Evolutionary conservation across 202 grass and related monocot genomes (phyloP).

Genomic region (Digitaria exilis): DNA sequence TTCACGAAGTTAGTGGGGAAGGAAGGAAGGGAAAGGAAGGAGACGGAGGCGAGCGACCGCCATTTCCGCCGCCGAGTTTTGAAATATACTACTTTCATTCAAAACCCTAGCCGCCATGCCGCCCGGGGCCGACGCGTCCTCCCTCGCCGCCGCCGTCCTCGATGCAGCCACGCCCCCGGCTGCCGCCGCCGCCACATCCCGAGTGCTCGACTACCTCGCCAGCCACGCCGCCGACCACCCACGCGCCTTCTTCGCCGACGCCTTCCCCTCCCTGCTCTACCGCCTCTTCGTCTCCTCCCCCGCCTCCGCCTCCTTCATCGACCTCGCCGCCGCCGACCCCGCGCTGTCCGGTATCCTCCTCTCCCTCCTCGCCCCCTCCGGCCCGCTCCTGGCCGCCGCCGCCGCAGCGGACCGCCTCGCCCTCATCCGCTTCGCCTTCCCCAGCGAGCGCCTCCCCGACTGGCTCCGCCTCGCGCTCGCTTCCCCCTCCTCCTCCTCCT

Average conservation of each 20-base stretch:
- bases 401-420: conserved; percentile 54
- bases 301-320: conserved; percentile 64
- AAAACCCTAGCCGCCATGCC: conserved; percentile 46
- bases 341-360: conserved; percentile 47
- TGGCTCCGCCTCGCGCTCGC: conserved; percentile 65
- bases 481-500: conserved; percentile 5
- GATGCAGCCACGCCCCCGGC: conserved; percentile 41
- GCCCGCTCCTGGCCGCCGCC: conserved; percentile 66
- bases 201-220: conserved; percentile 53
- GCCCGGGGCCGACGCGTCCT: conserved; percentile 48
- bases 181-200: conserved; percentile 41
- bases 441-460: conserved; percentile 71
- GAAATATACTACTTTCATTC: no score
- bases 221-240: conserved; percentile 62
- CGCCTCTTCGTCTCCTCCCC: conserved; percentile 64
- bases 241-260: conserved; percentile 65
- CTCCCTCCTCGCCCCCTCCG: conserved; percentile 54
- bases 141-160: conserved; percentile 54
- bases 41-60: not conserved
- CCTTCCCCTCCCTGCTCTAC: conserved; percentile 62
- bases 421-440: conserved; percentile 74
- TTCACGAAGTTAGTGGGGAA: no score
- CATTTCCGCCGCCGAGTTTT: not conserved
- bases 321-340: conserved; percentile 49
- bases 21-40: not conserved